Evolutionary conservation across 768 basidiomycete species (phyloP).

Genomic region (Lactarius sanguifluus): DNA sequence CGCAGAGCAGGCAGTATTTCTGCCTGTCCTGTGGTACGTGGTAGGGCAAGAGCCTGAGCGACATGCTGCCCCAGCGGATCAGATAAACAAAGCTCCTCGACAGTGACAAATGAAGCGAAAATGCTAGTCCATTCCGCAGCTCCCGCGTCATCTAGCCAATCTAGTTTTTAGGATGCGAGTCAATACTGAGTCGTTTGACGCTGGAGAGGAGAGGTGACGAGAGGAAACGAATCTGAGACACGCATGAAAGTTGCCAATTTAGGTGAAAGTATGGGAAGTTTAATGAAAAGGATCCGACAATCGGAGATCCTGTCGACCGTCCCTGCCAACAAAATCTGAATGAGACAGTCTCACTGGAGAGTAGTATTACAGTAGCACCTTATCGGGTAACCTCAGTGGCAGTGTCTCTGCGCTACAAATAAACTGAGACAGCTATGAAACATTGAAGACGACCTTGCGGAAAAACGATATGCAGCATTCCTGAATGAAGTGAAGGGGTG

Average conservation of each 20-base stretch:
- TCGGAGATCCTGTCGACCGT: neutral
- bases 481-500: neutral
- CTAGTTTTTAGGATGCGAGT: neutral
- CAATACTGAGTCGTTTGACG: neutral
- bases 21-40: neutral
- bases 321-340: neutral
- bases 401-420: neutral
- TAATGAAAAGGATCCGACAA: neutral
- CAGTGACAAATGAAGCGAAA: neutral
- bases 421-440: neutral
- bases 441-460: neutral
- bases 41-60: neutral
- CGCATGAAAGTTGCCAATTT: neutral
- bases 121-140: neutral
- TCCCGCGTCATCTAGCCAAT: neutral
- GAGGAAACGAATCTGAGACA: neutral
- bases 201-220: neutral
- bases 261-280: too few relatives aligned
- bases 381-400: neutral
- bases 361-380: neutral
- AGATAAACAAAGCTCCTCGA: neutral
- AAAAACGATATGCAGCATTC: neutral
- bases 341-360: neutral
- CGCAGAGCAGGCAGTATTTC: neutral
- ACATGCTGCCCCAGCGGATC: neutral